phyloP scores from a whole-genome alignment of 2,329 filamentous ascomycete species.

The Tympanopsis confertula region DNA sequence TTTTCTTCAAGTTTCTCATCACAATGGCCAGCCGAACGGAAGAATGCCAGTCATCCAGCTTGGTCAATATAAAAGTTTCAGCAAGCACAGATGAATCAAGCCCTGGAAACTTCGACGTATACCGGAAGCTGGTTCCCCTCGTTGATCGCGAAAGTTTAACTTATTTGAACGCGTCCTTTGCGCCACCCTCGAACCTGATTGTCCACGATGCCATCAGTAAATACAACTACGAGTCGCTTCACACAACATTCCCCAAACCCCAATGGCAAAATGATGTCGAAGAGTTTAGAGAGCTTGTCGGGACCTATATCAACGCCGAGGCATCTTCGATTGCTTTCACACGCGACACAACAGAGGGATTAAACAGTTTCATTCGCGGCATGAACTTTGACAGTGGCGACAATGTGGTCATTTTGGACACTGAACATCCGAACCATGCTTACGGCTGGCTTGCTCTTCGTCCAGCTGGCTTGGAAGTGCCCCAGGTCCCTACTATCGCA shows the following conservation, averaged over 20 bases:
- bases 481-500: constrained; percentile 10
- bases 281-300: constrained; percentile 11
- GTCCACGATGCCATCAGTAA: constrained; percentile 14
- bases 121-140: constrained; percentile 10
- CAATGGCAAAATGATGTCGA: constrained; percentile 10
- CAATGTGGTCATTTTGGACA: constrained; percentile 18
- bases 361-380: constrained; percentile 13
- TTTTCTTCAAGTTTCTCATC: no score
- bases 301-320: constrained; percentile 14
- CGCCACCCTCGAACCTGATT: constrained; percentile 16
- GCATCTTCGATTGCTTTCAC: constrained; percentile 13
- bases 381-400: constrained; percentile 13
- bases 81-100: no score
- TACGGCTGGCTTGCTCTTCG: constrained; percentile 16
- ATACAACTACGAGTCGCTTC: constrained; percentile 12
- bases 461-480: constrained; percentile 13
- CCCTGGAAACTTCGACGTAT: constrained; percentile 7
- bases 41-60: no score
- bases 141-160: constrained; percentile 6
- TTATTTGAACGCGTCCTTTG: constrained; percentile 17
- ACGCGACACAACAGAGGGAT: constrained; percentile 18
- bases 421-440: constrained; percentile 17
- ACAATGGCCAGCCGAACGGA: no score
- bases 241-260: constrained; percentile 10
- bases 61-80: no score